Evolutionary conservation across 345 rosid species (phyloP).

Genomic region (Ceriops decandra): DNA sequence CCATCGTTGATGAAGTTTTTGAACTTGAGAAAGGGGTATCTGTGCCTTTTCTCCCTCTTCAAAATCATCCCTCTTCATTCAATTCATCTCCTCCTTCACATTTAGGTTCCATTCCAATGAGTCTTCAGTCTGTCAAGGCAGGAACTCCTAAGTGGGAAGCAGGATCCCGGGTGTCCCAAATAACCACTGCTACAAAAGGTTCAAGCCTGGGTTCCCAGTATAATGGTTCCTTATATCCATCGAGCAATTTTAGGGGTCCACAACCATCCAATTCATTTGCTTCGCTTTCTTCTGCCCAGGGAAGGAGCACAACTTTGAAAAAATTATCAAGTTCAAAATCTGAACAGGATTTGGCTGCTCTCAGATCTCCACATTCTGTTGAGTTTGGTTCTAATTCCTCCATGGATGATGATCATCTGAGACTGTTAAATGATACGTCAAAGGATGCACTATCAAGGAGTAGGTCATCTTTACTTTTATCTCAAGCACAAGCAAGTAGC

Average conservation of each 20-base stretch:
- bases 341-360: conserved; percentile 74
- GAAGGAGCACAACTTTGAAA: conserved; percentile 43
- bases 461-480: conserved; percentile 47
- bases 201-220: conserved; percentile 30
- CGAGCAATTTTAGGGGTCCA: conserved; percentile 48
- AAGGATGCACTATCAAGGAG: conserved; percentile 38
- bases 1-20: conserved; percentile 89
- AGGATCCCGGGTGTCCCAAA: conserved; percentile 40
- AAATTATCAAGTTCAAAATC: conserved; percentile 63
- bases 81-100: conserved; percentile 47
- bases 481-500: conserved; percentile 50
- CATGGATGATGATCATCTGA: conserved; percentile 51
- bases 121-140: conserved; percentile 38
- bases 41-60: conserved; percentile 43
- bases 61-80: conserved; percentile 36
- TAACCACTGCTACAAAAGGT: conserved; percentile 36
- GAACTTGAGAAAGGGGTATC: conserved; percentile 70
- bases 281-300: conserved; percentile 47
- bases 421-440: conserved; percentile 37
- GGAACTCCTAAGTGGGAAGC: conserved; percentile 63
- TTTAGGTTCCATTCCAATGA: conserved; percentile 45
- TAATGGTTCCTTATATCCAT: conserved; percentile 46
- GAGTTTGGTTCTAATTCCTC: conserved; percentile 35
- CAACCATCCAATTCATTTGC: conserved; percentile 48
- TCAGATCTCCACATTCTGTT: conserved; percentile 53